Evolutionary conservation across 768 basidiomycete species (phyloP).

Genomic region (Serendipita vermifera): DNA sequence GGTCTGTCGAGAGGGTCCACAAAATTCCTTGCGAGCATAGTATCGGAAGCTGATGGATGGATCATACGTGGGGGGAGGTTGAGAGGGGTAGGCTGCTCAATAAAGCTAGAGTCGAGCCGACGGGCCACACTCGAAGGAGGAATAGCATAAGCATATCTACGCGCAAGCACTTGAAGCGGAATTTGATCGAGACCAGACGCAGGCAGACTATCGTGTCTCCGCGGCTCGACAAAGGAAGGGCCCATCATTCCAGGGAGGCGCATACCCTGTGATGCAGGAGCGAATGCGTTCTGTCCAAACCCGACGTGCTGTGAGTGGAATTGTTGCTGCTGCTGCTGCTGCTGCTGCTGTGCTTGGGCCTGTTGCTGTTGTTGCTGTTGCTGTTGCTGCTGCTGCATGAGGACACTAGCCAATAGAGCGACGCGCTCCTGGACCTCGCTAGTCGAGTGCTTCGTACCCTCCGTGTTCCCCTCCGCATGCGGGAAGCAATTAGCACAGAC

Average conservation of each 20-base stretch:
- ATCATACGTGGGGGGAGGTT: neutral
- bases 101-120: neutral
- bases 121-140: neutral
- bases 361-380: slow-evolving; percentile 1
- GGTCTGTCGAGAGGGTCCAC: neutral
- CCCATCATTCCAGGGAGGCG: neutral
- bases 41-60: no score
- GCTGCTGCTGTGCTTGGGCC: slow-evolving; percentile 1
- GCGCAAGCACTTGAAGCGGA: neutral
- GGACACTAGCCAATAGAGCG: slow-evolving; percentile 60
- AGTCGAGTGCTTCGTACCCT: slow-evolving; percentile 48
- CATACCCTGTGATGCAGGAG: neutral
- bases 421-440: slow-evolving; percentile 78
- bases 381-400: slow-evolving; percentile 39
- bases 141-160: neutral
- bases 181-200: neutral
- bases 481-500: slow-evolving; percentile 75
- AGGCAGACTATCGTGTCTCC: no score
- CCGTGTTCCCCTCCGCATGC: slow-evolving; percentile 69
- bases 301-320: neutral
- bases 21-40: neutral
- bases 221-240: no score
- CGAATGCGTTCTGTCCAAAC: no score
- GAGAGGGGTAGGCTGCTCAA: neutral
- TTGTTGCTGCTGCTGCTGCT: neutral